Evolutionary conservation across 2,329 filamentous ascomycete species (phyloP), one percentile per base, ranked within the genome.

Genomic region (Beauveria caledonica): DNA sequence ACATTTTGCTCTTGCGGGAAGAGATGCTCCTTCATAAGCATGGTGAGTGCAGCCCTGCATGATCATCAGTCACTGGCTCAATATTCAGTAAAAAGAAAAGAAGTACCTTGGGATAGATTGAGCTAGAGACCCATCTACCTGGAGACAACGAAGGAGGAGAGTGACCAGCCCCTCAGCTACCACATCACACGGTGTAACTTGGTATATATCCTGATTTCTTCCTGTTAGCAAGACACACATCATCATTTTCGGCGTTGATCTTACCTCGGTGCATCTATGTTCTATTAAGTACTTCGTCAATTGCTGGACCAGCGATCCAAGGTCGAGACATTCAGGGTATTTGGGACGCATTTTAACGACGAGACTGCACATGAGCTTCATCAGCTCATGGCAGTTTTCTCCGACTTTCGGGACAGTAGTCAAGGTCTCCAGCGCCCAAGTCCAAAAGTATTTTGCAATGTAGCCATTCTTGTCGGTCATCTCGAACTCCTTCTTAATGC

Each of bases 11-110:
- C 69, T 1, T 79, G 76, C 0, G 88, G 87, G 65, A 90, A 90
- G 0, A 92, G 74, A 66, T 88, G 86, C 60, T 76, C 81, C 68
- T 79, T 82, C 65, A 91, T 84, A 1, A 92, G 69, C 3, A 73
- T 68, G 70, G 70, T 48, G 27, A 69, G 69, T 48, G 42, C 21
- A 49, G 42, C 73, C 61, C 23, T 71, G 60, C 10, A 70, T 73
- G 39, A 57, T 2, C 15, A n/a, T 44, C 21, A 49, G 53, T 66
- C 39, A 67, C 63, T 40, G 7, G 33, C 21, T 11, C n/a, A 46
- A 46, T 25, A 46, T 36, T 36, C 17, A 52, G 19, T 5, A 4
- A n/a, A 21, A 27, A 21, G 19, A 46, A 19, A 15, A 13, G 19
- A 51, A 68, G 63, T 64, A 73, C 68, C 62, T 60, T 49, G 72